Base-by-base conservation (phyloP, 371 early-diverging fungal species). In the Mucor indicus region DNA sequence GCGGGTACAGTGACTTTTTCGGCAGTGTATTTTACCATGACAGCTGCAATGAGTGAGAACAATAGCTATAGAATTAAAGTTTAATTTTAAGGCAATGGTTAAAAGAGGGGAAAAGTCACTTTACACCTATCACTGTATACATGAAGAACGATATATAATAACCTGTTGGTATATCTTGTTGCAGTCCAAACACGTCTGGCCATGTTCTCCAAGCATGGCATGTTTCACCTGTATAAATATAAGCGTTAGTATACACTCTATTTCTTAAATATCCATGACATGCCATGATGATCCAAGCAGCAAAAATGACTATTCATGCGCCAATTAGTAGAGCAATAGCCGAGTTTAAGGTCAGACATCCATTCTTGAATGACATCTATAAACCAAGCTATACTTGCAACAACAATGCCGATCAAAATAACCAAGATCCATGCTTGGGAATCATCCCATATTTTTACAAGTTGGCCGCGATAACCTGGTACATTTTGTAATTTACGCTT, bases 401-500 rank as follows among this genome's bases (percentile, higher is more conserved):
- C 71, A 6, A 87, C 53, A 31, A 60, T 32, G 51, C 83, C 88
- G 31, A 90, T 85, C 11, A 85, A 48, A 6, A 80, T 60, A 4
- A 92, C 86, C 3, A 95, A 69, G 13, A 93, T 64, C 96, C 96
- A 96, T 12, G 91, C 93, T 57, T 94, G 89, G 6, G 79, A 65
- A 16, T 88, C 87, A 59, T 96, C 95, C 42, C 69, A 80, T 27
- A 79, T 64, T 30, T 85, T 66, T 10, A 66, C 62, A 32, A 89
- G 44, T 50, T 71, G 69, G 0, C 90, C 89, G 17, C 72, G 58
- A 7, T 80, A 33, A 5, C 86, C 86, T 9, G 72, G 69, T 13
- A 65, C 52, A 6, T 77, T 69, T 17, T 82, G 70, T 19, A 95
- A 48, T 33, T 66, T 75, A 17, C 89, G 71, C 21, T 88, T 66